Base-by-base conservation (phyloP, 805 yeast genomes). In the Hanseniaspora nectarophila region DNA sequence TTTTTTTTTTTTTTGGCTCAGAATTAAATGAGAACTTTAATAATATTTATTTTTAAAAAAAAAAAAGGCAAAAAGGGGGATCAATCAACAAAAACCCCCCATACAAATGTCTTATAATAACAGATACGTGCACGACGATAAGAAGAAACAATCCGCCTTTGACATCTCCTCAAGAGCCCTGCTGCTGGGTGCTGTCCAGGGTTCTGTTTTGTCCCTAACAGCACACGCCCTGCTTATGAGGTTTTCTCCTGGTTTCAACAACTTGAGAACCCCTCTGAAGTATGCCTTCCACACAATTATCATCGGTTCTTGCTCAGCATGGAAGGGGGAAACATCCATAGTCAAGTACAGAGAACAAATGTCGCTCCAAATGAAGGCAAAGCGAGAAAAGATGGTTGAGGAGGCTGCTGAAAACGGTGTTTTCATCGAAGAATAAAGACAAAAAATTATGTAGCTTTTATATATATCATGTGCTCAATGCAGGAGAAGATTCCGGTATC, bases 391-490 rank as follows among this genome's bases (percentile, higher is more conserved):
- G 43, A 59, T 70, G 23, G 51, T 71, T 38, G 71, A 70, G 54
- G 72, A 70, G 35, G 75, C 74, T 26, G 75, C 75, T 12, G 74
- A 72, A 28, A 63, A 71, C 51, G 76, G 75, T 3, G 61, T 70
- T 16, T 71, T 68, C 45, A 53, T 71, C 38, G 73, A 71, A 49
- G 73, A 69, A 39, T 68, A 61, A 12, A 52, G 16, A 21, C 10
- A 37, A 21, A 12, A n/a, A n/a, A n/a, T n/a, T n/a, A n/a, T n/a
- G n/a, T n/a, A n/a, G n/a, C n/a, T n/a, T 28, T n/a, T 29, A 29
- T 47, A 23, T 38, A 31, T 47, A 29, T 16, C 42, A 29, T 32
- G 20, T 49, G 16, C 26, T 6, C 26, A 49, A 26, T 35, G 24
- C 23, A 26, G 29, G 26, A 18, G 39, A 37, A 37, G 40, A 37